Conservation (phyloP, 2,329 filamentous ascomycete genomes). For the Alternaria gansuensis region DNA sequence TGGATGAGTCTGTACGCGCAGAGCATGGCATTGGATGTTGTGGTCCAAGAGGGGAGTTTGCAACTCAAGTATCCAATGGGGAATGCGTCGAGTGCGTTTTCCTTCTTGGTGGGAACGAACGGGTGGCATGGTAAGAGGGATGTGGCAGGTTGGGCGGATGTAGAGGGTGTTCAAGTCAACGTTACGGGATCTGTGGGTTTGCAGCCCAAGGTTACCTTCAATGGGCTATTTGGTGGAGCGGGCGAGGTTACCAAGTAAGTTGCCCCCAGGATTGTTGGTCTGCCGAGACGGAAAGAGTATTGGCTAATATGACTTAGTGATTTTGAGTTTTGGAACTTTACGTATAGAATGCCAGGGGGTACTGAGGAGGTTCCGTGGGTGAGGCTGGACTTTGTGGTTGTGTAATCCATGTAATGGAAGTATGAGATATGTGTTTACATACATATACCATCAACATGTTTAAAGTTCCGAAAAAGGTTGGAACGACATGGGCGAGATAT, state of each 20-base stretch:
- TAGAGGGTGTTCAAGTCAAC: slow-evolving; percentile 59
- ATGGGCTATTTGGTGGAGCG: slow-evolving; percentile 53
- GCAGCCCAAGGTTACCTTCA: slow-evolving; percentile 56
- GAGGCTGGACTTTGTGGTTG: slow-evolving; percentile 35
- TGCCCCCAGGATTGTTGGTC: background rate
- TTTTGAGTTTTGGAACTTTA: slow-evolving; percentile 56
- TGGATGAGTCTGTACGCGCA: slow-evolving; percentile 45
- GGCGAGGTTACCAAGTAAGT: slow-evolving; percentile 52
- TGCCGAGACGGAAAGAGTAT: background rate
- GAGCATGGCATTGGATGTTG: slow-evolving; percentile 33
- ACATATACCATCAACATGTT: background rate
- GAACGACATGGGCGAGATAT: no score
- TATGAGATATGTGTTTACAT: background rate
- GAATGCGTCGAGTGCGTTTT: slow-evolving; percentile 60
- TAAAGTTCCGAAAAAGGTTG: no score
- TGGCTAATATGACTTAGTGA: slow-evolving; percentile 33
- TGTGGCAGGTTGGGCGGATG: slow-evolving; percentile 58
- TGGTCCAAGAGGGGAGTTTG: slow-evolving; percentile 49
- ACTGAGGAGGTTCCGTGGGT: slow-evolving; percentile 41
- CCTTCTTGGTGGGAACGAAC: slow-evolving; percentile 59
- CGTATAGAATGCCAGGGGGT: slow-evolving; percentile 50
- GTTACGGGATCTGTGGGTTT: slow-evolving; percentile 58
- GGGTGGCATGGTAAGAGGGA: slow-evolving; percentile 56
- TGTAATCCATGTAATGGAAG: background rate
- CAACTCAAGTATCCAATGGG: slow-evolving; percentile 65